These are phyloP conservation scores for Cucumis cinereus DNA, from an alignment of 306 rosid genomes.

Conservation along the genomic window DNA sequence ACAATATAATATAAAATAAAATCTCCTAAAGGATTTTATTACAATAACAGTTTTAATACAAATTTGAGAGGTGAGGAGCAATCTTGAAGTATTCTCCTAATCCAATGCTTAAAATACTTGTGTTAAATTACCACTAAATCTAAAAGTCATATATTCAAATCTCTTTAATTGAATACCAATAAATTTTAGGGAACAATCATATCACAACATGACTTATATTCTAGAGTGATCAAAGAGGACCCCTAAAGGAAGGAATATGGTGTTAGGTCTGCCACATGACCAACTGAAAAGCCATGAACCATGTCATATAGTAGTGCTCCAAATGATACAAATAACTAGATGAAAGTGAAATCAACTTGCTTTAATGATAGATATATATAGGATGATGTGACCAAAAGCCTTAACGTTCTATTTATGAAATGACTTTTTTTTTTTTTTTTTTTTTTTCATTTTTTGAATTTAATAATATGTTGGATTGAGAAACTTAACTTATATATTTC, in stretches of 20 bases:
- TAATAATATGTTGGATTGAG: too few species aligned
- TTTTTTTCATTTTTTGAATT: too few species aligned
- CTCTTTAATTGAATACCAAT: too few species aligned
- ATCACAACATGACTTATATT: neutral
- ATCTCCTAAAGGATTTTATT: too few species aligned
- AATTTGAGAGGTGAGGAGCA: too few species aligned
- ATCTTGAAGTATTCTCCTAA: neutral
- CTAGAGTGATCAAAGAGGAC: neutral
- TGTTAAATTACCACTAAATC: too few species aligned
- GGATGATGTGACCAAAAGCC: neutral
- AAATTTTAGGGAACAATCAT: neutral
- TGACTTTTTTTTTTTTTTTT: too few species aligned
- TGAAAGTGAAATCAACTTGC: neutral
- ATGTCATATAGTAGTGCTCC: neutral
- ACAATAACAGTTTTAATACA: neutral
- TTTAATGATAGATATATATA: neutral
- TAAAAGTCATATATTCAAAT: too few species aligned
- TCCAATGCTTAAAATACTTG: too few species aligned
- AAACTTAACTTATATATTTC: too few species aligned
- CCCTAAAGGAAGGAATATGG: neutral
- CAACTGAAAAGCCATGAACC: neutral
- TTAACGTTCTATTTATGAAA: neutral
- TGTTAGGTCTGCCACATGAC: neutral
- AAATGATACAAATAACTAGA: neutral
- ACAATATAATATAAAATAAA: too few species aligned